These are phyloP conservation scores for Pythium dissimile DNA, from an alignment of 352 stramenopile genomes.

Conservation along the genomic window DNA sequence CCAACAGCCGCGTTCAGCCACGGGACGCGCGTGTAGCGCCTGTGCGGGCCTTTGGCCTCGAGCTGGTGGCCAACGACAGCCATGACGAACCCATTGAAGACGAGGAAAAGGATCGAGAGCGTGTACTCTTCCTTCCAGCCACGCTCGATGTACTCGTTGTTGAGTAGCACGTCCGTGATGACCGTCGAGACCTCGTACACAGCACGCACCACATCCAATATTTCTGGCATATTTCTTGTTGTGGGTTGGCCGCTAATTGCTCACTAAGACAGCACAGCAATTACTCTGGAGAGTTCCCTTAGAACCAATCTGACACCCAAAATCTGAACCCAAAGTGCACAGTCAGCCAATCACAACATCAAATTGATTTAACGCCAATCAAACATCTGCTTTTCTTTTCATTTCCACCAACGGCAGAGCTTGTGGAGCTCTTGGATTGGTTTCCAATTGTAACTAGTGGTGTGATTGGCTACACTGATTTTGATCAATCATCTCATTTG, in stretches of 20 bases:
- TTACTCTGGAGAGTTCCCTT: no score
- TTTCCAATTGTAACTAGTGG: no score
- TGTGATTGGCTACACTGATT: no score
- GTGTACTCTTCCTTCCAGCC: slow-evolving; percentile 71
- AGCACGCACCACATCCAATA: slow-evolving; percentile 38
- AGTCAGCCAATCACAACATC: no score
- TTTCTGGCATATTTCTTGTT: slow-evolving; percentile 13
- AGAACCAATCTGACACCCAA: no score
- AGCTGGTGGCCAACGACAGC: slow-evolving; percentile 52
- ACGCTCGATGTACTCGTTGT: slow-evolving; percentile 67
- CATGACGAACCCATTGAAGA: slow-evolving; percentile 56
- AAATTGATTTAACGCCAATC: no score
- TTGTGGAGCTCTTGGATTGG: no score
- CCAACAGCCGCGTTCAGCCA: slow-evolving; percentile 34
- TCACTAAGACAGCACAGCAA: slow-evolving; percentile 3
- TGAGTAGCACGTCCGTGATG: slow-evolving; percentile 70
- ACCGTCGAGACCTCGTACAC: slow-evolving; percentile 67
- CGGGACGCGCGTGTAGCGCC: slow-evolving; percentile 31
- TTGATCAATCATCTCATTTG: no score
- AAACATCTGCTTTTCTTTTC: no score
- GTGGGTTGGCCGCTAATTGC: not conserved
- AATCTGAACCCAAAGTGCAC: no score
- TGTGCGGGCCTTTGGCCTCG: slow-evolving; percentile 24
- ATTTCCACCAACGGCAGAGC: no score
- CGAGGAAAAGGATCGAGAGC: slow-evolving; percentile 66